phyloP scores from a whole-genome alignment of 1,284 basidiomycete species.

The Trametes polyzona region DNA sequence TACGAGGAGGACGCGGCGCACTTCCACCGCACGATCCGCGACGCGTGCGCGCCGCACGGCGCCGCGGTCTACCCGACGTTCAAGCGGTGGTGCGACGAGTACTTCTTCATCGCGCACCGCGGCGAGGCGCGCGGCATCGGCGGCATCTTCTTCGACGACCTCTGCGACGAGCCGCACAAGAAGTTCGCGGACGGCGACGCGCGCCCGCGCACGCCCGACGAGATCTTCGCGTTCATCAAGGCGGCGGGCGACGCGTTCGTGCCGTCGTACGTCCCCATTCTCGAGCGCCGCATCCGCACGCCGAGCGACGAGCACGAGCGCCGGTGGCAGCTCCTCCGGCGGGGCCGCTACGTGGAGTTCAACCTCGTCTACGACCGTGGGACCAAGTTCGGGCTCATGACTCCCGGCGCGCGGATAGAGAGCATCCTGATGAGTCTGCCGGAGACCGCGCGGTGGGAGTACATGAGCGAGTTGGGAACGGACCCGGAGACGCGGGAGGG shows the following conservation, averaged over 20 bases:
- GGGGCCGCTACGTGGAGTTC: constrained; percentile 94
- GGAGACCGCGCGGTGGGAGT: constrained; percentile 93
- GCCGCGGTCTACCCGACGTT: constrained; percentile 75
- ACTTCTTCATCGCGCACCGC: constrained; percentile 96
- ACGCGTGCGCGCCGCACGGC: constrained; percentile 79
- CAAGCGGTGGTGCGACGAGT: constrained; percentile 98
- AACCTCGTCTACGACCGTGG: constrained; percentile 90
- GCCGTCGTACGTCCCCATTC: constrained; percentile 88
- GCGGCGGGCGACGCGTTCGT: constrained; percentile 78
- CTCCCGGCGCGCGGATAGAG: constrained; percentile 91
- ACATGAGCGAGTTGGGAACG: constrained; percentile 80
- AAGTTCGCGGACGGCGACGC: constrained; percentile 50
- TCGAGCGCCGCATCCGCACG: constrained; percentile 58
- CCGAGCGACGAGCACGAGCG: constrained; percentile 69
- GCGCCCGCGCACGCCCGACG: constrained; percentile 59
- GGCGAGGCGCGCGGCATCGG: constrained; percentile 89
- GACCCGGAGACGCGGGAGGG: constrained; percentile 74
- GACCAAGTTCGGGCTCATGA: constrained; percentile 88
- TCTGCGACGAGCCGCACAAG: constrained; percentile 63
- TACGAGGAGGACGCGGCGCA: constrained; percentile 87
- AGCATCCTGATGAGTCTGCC: constrained; percentile 94
- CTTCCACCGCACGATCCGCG: constrained; percentile 85
- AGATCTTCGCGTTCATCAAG: constrained; percentile 79
- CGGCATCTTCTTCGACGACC: constrained; percentile 96
- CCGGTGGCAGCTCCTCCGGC: constrained; percentile 88